Evolutionary conservation across 2,329 filamentous ascomycete species (phyloP), one percentile per base, ranked within the genome.

Genomic region (Alternaria postmessia): DNA sequence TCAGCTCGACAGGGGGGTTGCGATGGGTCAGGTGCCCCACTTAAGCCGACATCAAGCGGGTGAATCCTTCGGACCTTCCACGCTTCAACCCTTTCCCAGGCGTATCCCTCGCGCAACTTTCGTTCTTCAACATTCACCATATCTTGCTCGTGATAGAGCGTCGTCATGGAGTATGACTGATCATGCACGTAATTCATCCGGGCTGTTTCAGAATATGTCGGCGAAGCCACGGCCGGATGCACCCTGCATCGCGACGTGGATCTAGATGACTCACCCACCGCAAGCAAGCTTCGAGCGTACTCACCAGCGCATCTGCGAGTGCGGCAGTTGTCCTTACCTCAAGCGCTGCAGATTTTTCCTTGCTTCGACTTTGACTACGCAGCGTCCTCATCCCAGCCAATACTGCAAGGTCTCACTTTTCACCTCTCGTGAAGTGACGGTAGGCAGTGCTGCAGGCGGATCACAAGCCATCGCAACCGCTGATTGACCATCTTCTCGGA

Each of bases 1-100:
- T 77, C 75, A 78, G 75, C 75, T 78, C 51, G 69, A 71, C 74
- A 73, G 61, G 75, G 72, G 62, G 59, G 39, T 49, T 28, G 46
- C 34, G 32, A 38, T 43, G 49, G 38, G 54, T 64, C 64, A 66
- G 58, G 57, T 56, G 60, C 59, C 57, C 46, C 57, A 64, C 49
- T 66, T 66, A 55, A 63, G 62, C 66, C 71, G 69, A 67, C 67
- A 53, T 62, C 63, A 69, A 64, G 61, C 64, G 65, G 61, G 47
- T 48, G 39, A 28, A 44, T 55, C 28, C 49, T 48, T 48, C 52
- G 34, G 20, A 47, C 30, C 41, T 30, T 53, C 42, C 47, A 46
- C 6, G 41, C 48, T 32, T 41, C 47, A 42, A 47, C 32, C 41
- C 47, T 52, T 54, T 51, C 32, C 24, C 56, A 48, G 48, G 43